A percentile compares a stretch with the other conserved stretches of the same genome.
Conservation (phyloP, 306 rosid species). For the Trichosanthes cucumerina region DNA sequence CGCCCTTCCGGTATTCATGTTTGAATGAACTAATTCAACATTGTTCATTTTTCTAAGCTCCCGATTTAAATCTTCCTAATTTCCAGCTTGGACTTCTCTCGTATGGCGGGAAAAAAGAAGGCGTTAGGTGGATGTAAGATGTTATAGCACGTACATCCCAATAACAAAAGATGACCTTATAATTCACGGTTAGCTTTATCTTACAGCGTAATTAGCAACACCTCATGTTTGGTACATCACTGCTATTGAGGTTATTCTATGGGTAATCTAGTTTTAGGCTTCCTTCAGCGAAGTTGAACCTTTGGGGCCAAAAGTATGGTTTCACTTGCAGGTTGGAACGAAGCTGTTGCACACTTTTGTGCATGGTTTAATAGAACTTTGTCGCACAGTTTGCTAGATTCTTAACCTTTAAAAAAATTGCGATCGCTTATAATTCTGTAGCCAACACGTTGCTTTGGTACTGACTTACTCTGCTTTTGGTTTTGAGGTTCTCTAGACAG, state of each 20-base stretch:
- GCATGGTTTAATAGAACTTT: neutral
- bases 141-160: neutral
- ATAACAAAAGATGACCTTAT: neutral
- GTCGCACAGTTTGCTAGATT: neutral
- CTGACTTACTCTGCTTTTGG: conserved; percentile 7
- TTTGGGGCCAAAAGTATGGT: neutral
- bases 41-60: neutral
- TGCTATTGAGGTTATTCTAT: neutral
- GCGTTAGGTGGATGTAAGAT: neutral
- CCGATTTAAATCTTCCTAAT: neutral
- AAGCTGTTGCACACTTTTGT: neutral
- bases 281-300: neutral
- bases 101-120: neutral
- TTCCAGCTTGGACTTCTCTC: neutral
- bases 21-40: neutral
- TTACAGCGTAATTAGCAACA: neutral
- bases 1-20: neutral
- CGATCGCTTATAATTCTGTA: neutral
- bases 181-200: neutral
- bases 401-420: neutral
- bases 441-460: neutral
- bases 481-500: conserved; percentile 12
- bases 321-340: neutral
- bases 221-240: neutral
- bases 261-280: neutral